Percentiles rank a stretch among this genome's conserved stretches.
These are phyloP conservation scores for Sporothrix variecibatus DNA, from an alignment of 2,329 filamentous ascomycete genomes.

Conservation along the genomic window DNA sequence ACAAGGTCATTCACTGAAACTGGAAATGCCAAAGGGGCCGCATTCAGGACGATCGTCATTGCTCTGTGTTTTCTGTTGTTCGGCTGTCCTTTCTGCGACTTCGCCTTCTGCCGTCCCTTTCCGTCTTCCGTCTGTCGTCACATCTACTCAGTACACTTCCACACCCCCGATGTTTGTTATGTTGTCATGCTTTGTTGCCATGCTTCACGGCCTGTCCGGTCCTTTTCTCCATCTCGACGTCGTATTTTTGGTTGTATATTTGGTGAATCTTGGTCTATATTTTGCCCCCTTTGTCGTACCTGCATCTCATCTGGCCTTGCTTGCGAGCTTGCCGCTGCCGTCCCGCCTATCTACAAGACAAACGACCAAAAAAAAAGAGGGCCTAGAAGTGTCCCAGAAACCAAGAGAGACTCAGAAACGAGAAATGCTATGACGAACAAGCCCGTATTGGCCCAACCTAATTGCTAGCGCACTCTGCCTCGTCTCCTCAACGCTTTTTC, in stretches of 20 bases:
- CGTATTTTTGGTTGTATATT: neutral
- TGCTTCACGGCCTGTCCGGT: neutral
- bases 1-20: neutral
- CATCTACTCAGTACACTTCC: neutral
- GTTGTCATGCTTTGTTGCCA: neutral
- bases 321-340: neutral
- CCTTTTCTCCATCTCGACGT: neutral
- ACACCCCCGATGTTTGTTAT: neutral
- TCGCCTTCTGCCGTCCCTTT: slow-evolving; percentile 6
- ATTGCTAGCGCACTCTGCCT: neutral
- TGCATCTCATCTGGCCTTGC: neutral
- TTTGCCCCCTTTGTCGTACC: slow-evolving; percentile 1
- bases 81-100: neutral
- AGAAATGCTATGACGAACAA: slow-evolving; percentile 2
- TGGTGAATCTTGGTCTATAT: neutral
- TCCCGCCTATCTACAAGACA: neutral
- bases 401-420: neutral
- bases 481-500: neutral
- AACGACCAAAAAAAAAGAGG: neutral
- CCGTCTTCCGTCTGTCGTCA: neutral
- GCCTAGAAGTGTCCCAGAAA: too few relatives aligned
- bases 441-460: slow-evolving; percentile 4
- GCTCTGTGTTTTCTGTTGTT: neutral
- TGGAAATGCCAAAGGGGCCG: neutral
- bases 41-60: neutral